A percentile compares a stretch with the other conserved stretches of the same genome.
phyloP scores from a whole-genome alignment of 805 yeast genomes.

The Wickerhamiella slavikovae region DNA sequence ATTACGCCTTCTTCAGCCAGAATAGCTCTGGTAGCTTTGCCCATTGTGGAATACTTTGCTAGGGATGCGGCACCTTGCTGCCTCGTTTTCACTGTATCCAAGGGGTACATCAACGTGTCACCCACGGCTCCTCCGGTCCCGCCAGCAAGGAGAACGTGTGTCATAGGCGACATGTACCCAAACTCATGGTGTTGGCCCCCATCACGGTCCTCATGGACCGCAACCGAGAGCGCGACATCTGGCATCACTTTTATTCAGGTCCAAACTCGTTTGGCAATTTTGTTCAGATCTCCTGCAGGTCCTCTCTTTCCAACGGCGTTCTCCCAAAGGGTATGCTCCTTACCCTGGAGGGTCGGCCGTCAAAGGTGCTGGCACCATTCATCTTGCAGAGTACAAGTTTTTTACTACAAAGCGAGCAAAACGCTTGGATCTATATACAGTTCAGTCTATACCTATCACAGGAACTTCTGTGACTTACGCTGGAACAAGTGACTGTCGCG shows the following conservation, averaged over 20 bases:
- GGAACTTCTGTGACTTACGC: constrained; percentile 15
- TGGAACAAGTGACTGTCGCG: constrained; percentile 81
- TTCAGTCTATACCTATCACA: too few species aligned
- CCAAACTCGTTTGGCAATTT: too few species aligned
- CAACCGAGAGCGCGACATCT: constrained; percentile 3
- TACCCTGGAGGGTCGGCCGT: too few species aligned
- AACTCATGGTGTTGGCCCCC: neutral
- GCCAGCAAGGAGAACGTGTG: constrained; percentile 48
- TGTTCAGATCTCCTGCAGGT: too few species aligned
- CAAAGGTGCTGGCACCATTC: too few species aligned
- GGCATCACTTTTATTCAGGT: too few species aligned
- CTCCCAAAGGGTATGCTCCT: too few species aligned
- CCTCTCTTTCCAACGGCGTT: too few species aligned
- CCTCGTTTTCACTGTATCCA: constrained; percentile 90
- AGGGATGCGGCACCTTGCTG: constrained; percentile 81
- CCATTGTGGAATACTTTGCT: constrained; percentile 49
- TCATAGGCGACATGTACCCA: constrained; percentile 8
- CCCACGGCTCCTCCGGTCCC: constrained; percentile 91
- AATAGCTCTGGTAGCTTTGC: constrained; percentile 59
- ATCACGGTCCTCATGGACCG: neutral
- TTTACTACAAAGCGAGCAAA: too few species aligned
- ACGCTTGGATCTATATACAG: neutral
- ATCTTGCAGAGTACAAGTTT: too few species aligned
- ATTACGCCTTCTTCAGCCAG: constrained; percentile 63
- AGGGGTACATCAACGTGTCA: constrained; percentile 81